Evolutionary conservation across 176 grass and related monocot species (phyloP).

Genomic region (Pontederia paniculata): DNA sequence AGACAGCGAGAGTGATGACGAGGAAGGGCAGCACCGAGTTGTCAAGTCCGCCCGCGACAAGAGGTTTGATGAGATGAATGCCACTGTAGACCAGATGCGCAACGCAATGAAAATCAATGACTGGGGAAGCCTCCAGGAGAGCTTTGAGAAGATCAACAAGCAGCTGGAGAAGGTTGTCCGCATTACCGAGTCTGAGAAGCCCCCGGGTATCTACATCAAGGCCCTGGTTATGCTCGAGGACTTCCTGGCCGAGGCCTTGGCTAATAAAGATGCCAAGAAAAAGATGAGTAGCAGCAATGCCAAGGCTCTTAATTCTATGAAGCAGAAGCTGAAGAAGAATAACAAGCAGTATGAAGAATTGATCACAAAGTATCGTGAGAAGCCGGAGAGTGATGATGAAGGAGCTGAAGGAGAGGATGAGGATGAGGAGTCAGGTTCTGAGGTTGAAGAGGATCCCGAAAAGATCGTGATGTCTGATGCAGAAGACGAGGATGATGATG

Average conservation of each 20-base stretch:
- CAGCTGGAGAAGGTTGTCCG: conserved; percentile 88
- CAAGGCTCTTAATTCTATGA: conserved; percentile 71
- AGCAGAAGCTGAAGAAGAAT: conserved; percentile 95
- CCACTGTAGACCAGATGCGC: conserved; percentile 80
- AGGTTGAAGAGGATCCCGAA: conserved; percentile 27
- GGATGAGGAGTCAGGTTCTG: conserved; percentile 16
- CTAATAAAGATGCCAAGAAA: conserved; percentile 93
- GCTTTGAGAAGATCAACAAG: conserved; percentile 93
- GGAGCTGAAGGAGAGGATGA: conserved; percentile 34
- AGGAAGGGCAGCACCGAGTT: conserved; percentile 51
- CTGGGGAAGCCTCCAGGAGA: conserved; percentile 83
- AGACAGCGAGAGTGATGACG: conserved; percentile 65
- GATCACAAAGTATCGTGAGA: conserved; percentile 46
- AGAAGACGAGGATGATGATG: conserved; percentile 32
- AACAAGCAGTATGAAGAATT: conserved; percentile 86
- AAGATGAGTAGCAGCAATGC: conserved; percentile 99
- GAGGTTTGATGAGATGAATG: conserved; percentile 75
- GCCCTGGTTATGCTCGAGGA: conserved; percentile 80
- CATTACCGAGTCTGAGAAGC: conserved; percentile 71
- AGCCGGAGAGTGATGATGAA: conserved; percentile 62
- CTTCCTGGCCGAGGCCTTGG: conserved; percentile 75
- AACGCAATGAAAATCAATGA: conserved; percentile 99
- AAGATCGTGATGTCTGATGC: conserved; percentile 54
- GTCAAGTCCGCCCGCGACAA: conserved; percentile 68
- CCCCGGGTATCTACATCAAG: conserved; percentile 72